Conservation (phyloP, 257 asterid genomes). For the Knoxia roxburghii region DNA sequence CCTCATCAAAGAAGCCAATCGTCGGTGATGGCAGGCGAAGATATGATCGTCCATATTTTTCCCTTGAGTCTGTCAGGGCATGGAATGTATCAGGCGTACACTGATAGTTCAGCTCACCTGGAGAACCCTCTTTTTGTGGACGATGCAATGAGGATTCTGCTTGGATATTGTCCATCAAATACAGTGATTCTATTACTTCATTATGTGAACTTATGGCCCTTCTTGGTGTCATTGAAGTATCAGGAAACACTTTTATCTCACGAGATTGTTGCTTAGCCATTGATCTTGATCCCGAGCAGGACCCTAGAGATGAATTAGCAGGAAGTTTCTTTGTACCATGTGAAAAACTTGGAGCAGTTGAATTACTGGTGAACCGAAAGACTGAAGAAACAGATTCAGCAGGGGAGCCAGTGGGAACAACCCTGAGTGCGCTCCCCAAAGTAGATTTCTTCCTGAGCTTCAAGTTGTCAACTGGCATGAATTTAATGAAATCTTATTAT, state of each 20-base stretch:
- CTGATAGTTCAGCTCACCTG: background rate
- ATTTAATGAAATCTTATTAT: background rate
- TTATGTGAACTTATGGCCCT: background rate
- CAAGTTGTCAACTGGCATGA: constrained; percentile 27
- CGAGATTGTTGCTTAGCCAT: constrained; percentile 16
- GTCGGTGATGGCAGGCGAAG: constrained; percentile 61
- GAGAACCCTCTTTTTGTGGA: constrained; percentile 13
- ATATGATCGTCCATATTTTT: constrained; percentile 36
- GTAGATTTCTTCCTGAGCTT: constrained; percentile 20
- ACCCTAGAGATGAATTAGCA: background rate
- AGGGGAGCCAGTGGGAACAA: constrained; percentile 9
- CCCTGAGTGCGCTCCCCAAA: constrained; percentile 10
- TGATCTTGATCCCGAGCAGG: constrained; percentile 10
- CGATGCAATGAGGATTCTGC: constrained; percentile 6
- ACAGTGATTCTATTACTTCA: constrained; percentile 20
- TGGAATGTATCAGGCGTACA: background rate
- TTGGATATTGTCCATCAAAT: background rate
- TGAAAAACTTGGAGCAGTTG: constrained; percentile 3
- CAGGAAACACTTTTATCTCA: constrained; percentile 6
- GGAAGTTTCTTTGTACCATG: constrained; percentile 1
- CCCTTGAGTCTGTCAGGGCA: constrained; percentile 16
- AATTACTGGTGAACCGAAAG: constrained; percentile 3
- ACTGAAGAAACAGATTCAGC: constrained; percentile 12
- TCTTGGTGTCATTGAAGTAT: background rate
- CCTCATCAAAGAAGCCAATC: constrained; percentile 60